A percentile compares a stretch with the other conserved stretches of the same genome.
Evolutionary conservation across 805 yeast genomes (phyloP).

Genomic region (Saccharomycopsis babjevae): DNA sequence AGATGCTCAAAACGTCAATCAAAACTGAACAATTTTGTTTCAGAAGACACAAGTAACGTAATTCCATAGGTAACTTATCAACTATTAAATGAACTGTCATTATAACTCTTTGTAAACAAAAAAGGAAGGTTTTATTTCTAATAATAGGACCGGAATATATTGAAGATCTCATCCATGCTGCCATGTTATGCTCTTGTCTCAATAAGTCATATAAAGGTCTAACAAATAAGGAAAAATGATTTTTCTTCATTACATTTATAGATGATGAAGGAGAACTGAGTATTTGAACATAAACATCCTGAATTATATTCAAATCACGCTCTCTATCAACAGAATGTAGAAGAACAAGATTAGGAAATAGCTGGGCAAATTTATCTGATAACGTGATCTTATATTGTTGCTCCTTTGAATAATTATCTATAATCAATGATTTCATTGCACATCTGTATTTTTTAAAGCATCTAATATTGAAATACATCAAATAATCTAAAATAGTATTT

Average conservation of each 20-base stretch:
- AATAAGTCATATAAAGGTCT: neutral
- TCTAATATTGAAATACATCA: slow-evolving; percentile 51
- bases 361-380: neutral
- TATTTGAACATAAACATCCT: slow-evolving; percentile 69
- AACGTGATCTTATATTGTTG: slow-evolving; percentile 29
- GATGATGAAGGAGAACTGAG: slow-evolving; percentile 77
- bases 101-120: neutral
- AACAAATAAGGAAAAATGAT: neutral
- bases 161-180: neutral
- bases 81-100: neutral
- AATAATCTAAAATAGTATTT: slow-evolving; percentile 24
- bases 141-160: neutral
- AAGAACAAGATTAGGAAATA: slow-evolving; percentile 6
- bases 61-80: neutral
- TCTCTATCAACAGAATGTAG: slow-evolving; percentile 51
- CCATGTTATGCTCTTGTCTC: neutral
- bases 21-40: neutral
- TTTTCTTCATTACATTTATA: neutral
- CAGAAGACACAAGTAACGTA: neutral
- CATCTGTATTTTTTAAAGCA: slow-evolving; percentile 43
- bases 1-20: neutral
- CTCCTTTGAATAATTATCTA: slow-evolving; percentile 49
- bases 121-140: neutral
- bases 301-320: slow-evolving; percentile 71
- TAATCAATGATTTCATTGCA: slow-evolving; percentile 35